Evolutionary conservation across 2,329 filamentous ascomycete species (phyloP).

Genomic region (Byssothecium circinans): DNA sequence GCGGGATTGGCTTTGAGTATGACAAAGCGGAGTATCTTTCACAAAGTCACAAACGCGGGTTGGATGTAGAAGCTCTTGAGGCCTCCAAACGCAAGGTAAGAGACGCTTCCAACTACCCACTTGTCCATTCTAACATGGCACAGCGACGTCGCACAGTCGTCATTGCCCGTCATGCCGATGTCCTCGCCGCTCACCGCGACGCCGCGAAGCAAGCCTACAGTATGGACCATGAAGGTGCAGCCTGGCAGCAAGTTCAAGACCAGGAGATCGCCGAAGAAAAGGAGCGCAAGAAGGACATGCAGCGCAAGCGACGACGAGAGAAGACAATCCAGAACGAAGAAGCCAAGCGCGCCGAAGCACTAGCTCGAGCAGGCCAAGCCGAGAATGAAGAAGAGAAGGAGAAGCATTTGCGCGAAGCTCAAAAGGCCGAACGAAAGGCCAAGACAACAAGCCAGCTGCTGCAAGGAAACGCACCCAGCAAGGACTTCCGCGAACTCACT

Average conservation of each 20-base stretch:
- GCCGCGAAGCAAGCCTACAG: slow-evolving; percentile 76
- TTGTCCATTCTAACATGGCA: slow-evolving; percentile 13
- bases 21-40: slow-evolving; percentile 58
- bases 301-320: slow-evolving; percentile 90
- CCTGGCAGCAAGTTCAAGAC: slow-evolving; percentile 82
- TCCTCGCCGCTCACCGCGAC: slow-evolving; percentile 68
- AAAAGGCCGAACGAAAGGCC: slow-evolving; percentile 89
- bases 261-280: slow-evolving; percentile 93
- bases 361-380: slow-evolving; percentile 75
- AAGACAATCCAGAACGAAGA: slow-evolving; percentile 89
- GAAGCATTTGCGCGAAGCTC: slow-evolving; percentile 80
- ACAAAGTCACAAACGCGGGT: slow-evolving; percentile 65
- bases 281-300: slow-evolving; percentile 99
- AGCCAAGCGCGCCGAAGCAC: slow-evolving; percentile 78
- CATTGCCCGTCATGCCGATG: slow-evolving; percentile 58
- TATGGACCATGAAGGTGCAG: slow-evolving; percentile 74
- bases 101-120: background rate
- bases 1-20: slow-evolving; percentile 54
- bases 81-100: slow-evolving; percentile 61
- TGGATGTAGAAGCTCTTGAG: slow-evolving; percentile 67
- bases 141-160: slow-evolving; percentile 62
- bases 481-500: slow-evolving; percentile 73
- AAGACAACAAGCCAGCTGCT: slow-evolving; percentile 86
- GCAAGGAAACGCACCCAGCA: slow-evolving; percentile 72
- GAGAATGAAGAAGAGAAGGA: slow-evolving; percentile 80